Evolutionary conservation across 495 filamentous ascomycete genomes (phyloP).

Genomic region (Penicillium crystallinum): DNA sequence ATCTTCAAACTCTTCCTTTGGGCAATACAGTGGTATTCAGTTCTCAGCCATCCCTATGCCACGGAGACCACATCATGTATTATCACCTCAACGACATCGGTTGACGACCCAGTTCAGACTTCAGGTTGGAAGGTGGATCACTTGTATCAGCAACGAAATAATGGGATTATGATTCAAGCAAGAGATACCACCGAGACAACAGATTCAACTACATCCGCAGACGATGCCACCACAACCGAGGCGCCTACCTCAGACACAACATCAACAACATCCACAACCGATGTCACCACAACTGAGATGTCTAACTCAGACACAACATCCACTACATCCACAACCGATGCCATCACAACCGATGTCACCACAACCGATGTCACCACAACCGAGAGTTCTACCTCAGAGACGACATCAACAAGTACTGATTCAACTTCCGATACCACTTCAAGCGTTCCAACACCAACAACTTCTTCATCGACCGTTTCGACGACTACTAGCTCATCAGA

Average conservation of each 20-base stretch:
- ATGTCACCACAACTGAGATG: conserved; percentile 1
- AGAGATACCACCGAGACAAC: conserved; percentile 14
- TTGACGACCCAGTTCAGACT: too few relatives aligned
- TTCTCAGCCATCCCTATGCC: neutral
- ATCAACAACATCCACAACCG: neutral
- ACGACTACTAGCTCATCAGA: neutral
- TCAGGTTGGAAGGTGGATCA: too few relatives aligned
- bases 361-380: too few relatives aligned
- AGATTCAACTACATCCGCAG: conserved; percentile 7
- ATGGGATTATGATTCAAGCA: conserved; percentile 6
- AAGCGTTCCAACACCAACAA: neutral
- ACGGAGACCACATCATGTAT: neutral
- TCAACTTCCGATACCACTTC: too few relatives aligned
- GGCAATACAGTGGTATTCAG: neutral
- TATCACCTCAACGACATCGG: neutral
- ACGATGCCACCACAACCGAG: neutral
- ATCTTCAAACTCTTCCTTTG: neutral
- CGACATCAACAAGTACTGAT: neutral
- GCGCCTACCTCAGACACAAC: neutral
- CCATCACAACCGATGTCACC: too few relatives aligned
- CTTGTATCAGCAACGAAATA: neutral
- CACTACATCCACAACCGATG: too few relatives aligned
- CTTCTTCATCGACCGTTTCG: conserved; percentile 1
- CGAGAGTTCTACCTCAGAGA: too few relatives aligned
- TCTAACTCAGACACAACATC: too few relatives aligned